Evolutionary conservation across 2,329 filamentous ascomycete species (phyloP).

Genomic region (Fusarium camptoceras): DNA sequence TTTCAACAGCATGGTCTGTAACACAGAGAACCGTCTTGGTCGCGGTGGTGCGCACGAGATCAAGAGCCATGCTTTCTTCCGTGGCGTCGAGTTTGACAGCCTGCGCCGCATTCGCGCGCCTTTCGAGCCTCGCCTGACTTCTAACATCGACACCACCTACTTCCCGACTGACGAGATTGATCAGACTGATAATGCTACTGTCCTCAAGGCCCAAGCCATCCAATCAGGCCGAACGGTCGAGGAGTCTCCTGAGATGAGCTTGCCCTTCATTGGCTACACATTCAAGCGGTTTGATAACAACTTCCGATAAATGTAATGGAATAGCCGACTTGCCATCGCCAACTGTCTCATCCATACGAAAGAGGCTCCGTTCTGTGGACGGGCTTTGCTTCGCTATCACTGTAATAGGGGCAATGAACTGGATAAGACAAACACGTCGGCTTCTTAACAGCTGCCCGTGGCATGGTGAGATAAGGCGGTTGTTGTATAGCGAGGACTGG

Average conservation of each 20-base stretch:
- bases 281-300: conserved; percentile 95
- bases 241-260: conserved; percentile 91
- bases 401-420: conserved; percentile 2
- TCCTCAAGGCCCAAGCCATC: conserved; percentile 84
- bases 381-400: conserved; percentile 14
- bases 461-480: conserved; percentile 8
- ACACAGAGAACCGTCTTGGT: conserved; percentile 91
- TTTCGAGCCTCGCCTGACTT: conserved; percentile 93
- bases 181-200: conserved; percentile 91
- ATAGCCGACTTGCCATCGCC: conserved; percentile 1
- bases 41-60: conserved; percentile 89
- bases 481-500: conserved; percentile 9
- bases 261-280: conserved; percentile 76
- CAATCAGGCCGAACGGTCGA: conserved; percentile 74
- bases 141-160: conserved; percentile 96
- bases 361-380: conserved; percentile 38
- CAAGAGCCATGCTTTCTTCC: conserved; percentile 95
- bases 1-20: conserved; percentile 82
- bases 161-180: conserved; percentile 99
- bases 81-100: conserved; percentile 93
- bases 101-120: conserved; percentile 93
- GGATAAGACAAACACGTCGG: conserved; percentile 8
- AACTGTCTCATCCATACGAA: conserved; percentile 3
- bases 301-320: conserved; percentile 61
- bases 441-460: conserved; percentile 6